phyloP scores from a whole-genome alignment of 208 protist species.

The Jaenimonas drosophilae region DNA sequence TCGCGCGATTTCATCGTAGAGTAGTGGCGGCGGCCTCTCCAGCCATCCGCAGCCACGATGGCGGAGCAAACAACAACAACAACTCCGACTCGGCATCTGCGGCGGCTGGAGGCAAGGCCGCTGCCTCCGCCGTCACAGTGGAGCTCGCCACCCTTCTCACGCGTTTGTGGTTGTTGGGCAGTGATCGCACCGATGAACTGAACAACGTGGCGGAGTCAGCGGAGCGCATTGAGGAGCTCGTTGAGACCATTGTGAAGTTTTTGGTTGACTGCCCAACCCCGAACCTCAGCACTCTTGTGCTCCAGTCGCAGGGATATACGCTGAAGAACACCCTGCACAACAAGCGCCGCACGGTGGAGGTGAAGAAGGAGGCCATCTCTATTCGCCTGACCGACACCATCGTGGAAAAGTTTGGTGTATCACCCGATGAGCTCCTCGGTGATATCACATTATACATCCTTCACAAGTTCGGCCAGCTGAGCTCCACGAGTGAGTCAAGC shows the following conservation, averaged over 20 bases:
- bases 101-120: background rate
- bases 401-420: conserved; percentile 31
- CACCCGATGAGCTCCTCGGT: conserved; percentile 56
- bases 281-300: conserved; percentile 41
- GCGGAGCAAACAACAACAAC: conserved; percentile 1
- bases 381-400: conserved; percentile 43
- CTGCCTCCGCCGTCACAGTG: conserved; percentile 21
- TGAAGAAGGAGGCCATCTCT: conserved; percentile 61
- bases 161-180: conserved; percentile 52
- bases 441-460: conserved; percentile 59
- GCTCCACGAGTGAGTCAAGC: conserved; percentile 5
- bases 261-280: conserved; percentile 36
- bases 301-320: conserved; percentile 40
- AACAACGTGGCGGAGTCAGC: conserved; percentile 52
- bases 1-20: conserved; percentile 37
- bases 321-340: conserved; percentile 18
- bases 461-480: conserved; percentile 43
- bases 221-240: conserved; percentile 44
- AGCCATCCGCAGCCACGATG: background rate
- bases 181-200: conserved; percentile 25
- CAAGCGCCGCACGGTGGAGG: conserved; percentile 27
- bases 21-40: conserved; percentile 8
- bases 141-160: conserved; percentile 63
- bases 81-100: background rate
- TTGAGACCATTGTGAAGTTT: conserved; percentile 50